Evolutionary conservation across 2,329 filamentous ascomycete species (phyloP), one percentile per base, ranked within the genome.

Genomic region (Talaromyces sp.): DNA sequence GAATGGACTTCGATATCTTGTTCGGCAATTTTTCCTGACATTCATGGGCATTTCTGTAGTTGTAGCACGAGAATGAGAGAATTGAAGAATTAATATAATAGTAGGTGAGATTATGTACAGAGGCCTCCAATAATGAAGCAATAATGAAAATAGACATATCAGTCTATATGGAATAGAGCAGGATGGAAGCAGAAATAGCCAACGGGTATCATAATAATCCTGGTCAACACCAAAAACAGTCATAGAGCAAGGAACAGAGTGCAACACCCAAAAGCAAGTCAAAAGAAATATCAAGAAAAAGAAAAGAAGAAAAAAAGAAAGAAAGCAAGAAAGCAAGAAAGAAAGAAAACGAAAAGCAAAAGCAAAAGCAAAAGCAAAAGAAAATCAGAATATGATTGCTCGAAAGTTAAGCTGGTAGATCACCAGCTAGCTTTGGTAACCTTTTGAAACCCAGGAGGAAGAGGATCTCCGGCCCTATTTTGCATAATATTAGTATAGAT

Each of bases 1-100:
- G 46, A 54, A 55, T 55, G 60, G 60, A 60, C 57, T 63, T 62
- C 52, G 54, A 54, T 55, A 60, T 62, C 60, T 55, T 52, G 4
- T 27, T 24, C 11, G 41, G 24, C 22, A 20, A 44, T 33, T 13
- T 20, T 32, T 14, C 19, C 24, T 22, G 5, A 3, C 2, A 17
- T 14, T 9, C 5, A 20, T 13, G 10, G 29, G 1, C 2, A 2
- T 16, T 20, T 10, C 19, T 32, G 35, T 13, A 17, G 30, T 32
- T 14, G 10, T 32, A 32, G 30, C 30, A 32, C 14, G 6, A 32
- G 3, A 14, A 9, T 32, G n/a, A n/a, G n/a, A n/a, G n/a, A n/a
- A n/a, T n/a, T n/a, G n/a, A n/a, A 35, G 5, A 35, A 35, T 35
- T 5, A 7, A 35, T 14, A 27, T 27, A 27, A 27, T 4, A 27